These are phyloP conservation scores for Rubia tinctorum DNA, from an alignment of 305 asterid species.

Conservation along the genomic window DNA sequence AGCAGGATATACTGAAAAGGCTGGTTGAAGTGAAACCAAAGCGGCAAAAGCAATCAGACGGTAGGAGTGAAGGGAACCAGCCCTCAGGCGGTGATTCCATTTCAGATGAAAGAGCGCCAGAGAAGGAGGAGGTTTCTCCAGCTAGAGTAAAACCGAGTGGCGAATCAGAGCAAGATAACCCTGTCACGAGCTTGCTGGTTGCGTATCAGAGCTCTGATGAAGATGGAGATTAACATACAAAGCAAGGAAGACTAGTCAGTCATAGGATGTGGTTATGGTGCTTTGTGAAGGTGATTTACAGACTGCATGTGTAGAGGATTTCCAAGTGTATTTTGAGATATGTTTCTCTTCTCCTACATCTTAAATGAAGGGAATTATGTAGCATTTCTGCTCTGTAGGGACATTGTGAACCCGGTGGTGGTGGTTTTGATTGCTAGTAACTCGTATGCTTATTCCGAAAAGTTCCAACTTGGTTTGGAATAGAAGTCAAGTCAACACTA, in stretches of 20 bases:
- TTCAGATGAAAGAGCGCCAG: slow-evolving; percentile 19
- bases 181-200: slow-evolving; percentile 66
- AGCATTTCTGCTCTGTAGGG: background rate
- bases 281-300: background rate
- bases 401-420: background rate
- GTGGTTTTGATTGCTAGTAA: no score
- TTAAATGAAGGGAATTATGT: background rate
- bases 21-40: slow-evolving; percentile 92
- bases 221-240: slow-evolving; percentile 22
- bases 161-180: slow-evolving; percentile 45
- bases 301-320: background rate
- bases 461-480: background rate
- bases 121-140: slow-evolving; percentile 28
- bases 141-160: slow-evolving; percentile 27
- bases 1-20: slow-evolving; percentile 86
- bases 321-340: background rate
- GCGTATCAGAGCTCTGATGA: slow-evolving; percentile 85
- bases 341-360: background rate
- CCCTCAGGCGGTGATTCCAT: slow-evolving; percentile 31
- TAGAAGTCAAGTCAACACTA: no score
- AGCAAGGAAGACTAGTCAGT: background rate
- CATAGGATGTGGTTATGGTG: background rate
- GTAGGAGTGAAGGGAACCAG: slow-evolving; percentile 27
- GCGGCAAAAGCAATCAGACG: slow-evolving; percentile 40
- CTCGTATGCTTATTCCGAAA: background rate